Evolutionary conservation across 805 yeast species (phyloP), one percentile per base, ranked within the genome.

Genomic region (Cephaloascus fragrans): DNA sequence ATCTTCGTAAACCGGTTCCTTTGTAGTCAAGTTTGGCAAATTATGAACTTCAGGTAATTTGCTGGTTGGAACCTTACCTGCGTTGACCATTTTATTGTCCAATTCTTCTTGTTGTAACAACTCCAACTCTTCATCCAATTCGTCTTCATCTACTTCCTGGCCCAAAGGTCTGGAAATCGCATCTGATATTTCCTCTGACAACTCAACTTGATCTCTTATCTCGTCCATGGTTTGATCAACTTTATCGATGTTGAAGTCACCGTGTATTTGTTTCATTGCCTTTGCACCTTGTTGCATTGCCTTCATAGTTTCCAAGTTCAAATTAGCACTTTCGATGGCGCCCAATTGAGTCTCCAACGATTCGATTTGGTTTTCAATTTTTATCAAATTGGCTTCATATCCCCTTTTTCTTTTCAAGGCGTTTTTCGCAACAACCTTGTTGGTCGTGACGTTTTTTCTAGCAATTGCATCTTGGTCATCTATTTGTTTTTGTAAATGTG

Each of bases 191-290:
- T 93, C 98, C 48, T 88, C 96, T 34, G 95, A 84, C 52, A 86
- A 69, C 52, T 90, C 96, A 38, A 90, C 94, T 62, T 93, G 97
- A 57, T 93, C 98, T 50, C 97, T 77, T 46, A 94, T 87, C 45
- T 90, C 96, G 59, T 93, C 98, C 97, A 93, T 90, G 6, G 97
- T 90, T 50, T 81, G 83, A 57, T 93, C 98, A 34, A 93, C 97
- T 67, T 88, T 89, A 61, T 93, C 98, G 44, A 93, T 87, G 57
- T 93, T 82, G 68, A 93, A 79, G 53, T 88, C 95, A 47, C 88
- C 89, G 60, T 93, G 97, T 53, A 93, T 90, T 53, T 83, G 83
- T 58, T 89, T 88, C 96, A 93, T 87, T 33, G 97, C 97, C 56
- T 75, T 74, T 4, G 98, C 95, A 43, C 97, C 97, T 59, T 87